Percentiles rank a stretch among this genome's conserved stretches.
These are phyloP conservation scores for Mycogone perniciosa DNA, from an alignment of 2,329 filamentous ascomycete species.

Conservation along the genomic window DNA sequence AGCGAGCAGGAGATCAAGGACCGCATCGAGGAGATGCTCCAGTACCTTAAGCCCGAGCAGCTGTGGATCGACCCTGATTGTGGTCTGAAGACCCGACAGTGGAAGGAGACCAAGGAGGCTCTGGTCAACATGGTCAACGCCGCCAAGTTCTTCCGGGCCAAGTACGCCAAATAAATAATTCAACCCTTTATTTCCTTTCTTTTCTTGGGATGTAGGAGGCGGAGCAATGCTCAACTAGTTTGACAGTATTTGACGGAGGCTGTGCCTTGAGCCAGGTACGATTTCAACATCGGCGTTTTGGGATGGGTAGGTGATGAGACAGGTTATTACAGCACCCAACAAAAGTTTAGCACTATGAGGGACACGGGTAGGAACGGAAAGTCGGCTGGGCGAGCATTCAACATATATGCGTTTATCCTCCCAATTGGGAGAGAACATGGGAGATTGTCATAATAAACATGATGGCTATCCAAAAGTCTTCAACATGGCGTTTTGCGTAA, in stretches of 20 bases:
- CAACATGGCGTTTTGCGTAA: conserved; percentile 14
- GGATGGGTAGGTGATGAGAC: conserved; percentile 30
- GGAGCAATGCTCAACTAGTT: conserved; percentile 25
- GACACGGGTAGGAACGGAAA: conserved; percentile 17
- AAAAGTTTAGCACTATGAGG: conserved; percentile 23
- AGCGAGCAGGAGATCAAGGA: conserved; percentile 97
- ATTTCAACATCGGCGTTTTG: conserved; percentile 56
- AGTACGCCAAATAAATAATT: conserved; percentile 62
- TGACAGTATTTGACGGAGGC: conserved; percentile 26
- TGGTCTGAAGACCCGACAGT: conserved; percentile 97
- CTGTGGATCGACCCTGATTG: conserved; percentile 99
- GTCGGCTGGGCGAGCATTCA: conserved; percentile 33
- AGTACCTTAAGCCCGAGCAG: conserved; percentile 95
- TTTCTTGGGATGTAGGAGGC: conserved; percentile 14
- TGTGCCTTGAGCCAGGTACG: conserved; percentile 39
- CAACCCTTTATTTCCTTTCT: conserved; percentile 16
- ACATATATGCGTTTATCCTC: conserved; percentile 35
- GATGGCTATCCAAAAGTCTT: conserved; percentile 13
- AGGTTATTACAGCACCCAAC: conserved; percentile 29
- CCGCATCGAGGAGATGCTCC: conserved; percentile 95
- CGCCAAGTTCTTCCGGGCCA: conserved; percentile 91
- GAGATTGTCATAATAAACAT: conserved; percentile 24
- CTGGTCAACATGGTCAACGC: conserved; percentile 96
- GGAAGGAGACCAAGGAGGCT: conserved; percentile 97
- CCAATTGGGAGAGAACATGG: conserved; percentile 24